Evolutionary conservation across 768 basidiomycete genomes (phyloP).

Genomic region (Sporobolomyces pararoseus): DNA sequence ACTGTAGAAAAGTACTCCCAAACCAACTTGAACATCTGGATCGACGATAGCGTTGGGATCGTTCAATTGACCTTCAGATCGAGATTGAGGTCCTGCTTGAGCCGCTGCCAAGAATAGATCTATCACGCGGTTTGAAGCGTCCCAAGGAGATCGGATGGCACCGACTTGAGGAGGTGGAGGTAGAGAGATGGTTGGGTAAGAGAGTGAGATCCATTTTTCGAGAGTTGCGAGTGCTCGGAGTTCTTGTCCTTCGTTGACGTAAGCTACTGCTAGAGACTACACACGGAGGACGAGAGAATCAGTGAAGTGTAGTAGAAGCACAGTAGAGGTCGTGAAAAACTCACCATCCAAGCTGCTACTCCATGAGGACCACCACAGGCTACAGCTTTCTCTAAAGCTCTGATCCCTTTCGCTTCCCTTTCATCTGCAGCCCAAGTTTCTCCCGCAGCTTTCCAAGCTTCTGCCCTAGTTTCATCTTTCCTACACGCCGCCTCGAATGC

Average conservation of each 20-base stretch:
- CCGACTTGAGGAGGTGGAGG: slow-evolving; percentile 20
- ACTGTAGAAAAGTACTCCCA: slow-evolving; percentile 89
- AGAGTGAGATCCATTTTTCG: slow-evolving; percentile 75
- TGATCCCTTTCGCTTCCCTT: slow-evolving; percentile 52
- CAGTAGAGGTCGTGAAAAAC: slow-evolving; percentile 55
- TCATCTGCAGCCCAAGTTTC: slow-evolving; percentile 64
- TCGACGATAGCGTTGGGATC: slow-evolving; percentile 49
- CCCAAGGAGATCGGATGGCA: slow-evolving; percentile 59
- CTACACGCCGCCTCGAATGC: slow-evolving; percentile 88
- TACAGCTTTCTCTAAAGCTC: slow-evolving; percentile 51
- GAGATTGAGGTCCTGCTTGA: slow-evolving; percentile 69
- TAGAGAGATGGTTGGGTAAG: slow-evolving; percentile 52
- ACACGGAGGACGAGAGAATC: not conserved
- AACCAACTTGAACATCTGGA: slow-evolving; percentile 85
- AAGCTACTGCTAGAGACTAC: slow-evolving; percentile 90
- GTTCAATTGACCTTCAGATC: slow-evolving; percentile 48
- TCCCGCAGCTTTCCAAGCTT: slow-evolving; percentile 88
- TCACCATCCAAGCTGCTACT: slow-evolving; percentile 72
- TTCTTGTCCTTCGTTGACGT: slow-evolving; percentile 89
- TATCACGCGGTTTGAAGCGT: slow-evolving; percentile 70
- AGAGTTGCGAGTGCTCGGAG: slow-evolving; percentile 79
- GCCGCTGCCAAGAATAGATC: slow-evolving; percentile 79
- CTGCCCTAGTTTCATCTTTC: slow-evolving; percentile 68
- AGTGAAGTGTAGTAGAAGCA: not conserved
- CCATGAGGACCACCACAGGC: slow-evolving; percentile 57